Conservation (phyloP, 2,329 filamentous ascomycete species). For the Ramularia collo-cygni region DNA sequence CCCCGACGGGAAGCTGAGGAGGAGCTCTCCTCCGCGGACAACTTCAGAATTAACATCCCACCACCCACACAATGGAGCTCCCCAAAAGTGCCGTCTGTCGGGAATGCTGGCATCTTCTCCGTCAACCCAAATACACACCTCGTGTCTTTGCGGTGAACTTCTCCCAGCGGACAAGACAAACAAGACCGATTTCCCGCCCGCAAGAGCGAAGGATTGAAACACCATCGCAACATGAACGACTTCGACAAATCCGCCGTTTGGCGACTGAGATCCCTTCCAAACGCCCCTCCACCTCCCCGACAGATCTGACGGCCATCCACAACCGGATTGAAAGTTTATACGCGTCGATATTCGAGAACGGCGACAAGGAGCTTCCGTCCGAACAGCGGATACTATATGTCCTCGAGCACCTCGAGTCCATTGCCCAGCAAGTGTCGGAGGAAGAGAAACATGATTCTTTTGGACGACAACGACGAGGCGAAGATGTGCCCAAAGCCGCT, state of each 20-base stretch:
- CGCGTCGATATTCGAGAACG: slow-evolving; percentile 20
- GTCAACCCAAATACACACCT: background rate
- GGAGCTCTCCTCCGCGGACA: no score
- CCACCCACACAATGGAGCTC: background rate
- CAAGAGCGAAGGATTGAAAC: background rate
- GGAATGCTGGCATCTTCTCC: background rate
- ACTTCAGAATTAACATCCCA: no score
- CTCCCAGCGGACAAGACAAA: no score
- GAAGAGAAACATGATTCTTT: slow-evolving; percentile 4
- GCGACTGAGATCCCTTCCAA: background rate
- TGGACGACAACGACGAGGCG: background rate
- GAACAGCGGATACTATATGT: slow-evolving; percentile 29
- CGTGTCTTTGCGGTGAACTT: background rate
- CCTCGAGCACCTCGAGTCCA: slow-evolving; percentile 25
- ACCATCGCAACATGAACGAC: slow-evolving; percentile 4
- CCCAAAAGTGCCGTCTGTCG: background rate
- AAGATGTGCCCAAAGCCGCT: slow-evolving; percentile 1
- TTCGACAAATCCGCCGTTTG: slow-evolving; percentile 6
- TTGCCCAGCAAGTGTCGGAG: slow-evolving; percentile 23
- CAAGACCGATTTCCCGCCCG: no score
- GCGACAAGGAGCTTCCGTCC: slow-evolving; percentile 17
- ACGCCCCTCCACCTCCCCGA: no score
- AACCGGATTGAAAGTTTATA: slow-evolving; percentile 24
- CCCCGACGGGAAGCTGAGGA: no score
- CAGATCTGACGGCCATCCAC: slow-evolving; percentile 17